Conservation (phyloP, 495 filamentous ascomycete genomes). For the Penicillium salamii region DNA sequence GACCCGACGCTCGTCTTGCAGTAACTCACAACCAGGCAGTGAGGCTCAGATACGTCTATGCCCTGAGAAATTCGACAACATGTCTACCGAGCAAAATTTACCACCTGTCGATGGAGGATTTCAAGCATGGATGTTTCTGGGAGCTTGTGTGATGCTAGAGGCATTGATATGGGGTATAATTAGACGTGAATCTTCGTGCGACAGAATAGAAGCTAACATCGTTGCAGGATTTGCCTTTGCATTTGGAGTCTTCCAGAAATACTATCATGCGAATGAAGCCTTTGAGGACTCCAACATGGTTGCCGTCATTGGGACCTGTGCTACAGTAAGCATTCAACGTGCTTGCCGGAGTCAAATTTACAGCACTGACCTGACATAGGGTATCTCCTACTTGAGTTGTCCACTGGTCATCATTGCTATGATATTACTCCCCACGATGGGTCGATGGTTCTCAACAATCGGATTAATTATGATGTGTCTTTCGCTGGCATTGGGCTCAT, state of each 20-base stretch:
- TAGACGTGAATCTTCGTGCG: background rate
- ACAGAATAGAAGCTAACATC: background rate
- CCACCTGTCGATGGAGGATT: conserved; percentile 7
- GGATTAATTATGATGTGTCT: conserved; percentile 31
- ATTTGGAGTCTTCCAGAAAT: conserved; percentile 32
- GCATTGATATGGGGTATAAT: conserved; percentile 9
- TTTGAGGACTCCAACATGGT: conserved; percentile 34
- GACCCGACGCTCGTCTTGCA: conserved; percentile 1
- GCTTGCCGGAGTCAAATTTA: background rate
- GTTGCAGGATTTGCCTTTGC: conserved; percentile 21
- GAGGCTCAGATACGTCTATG: conserved; percentile 3
- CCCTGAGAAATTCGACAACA: conserved; percentile 3
- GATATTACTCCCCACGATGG: conserved; percentile 20
- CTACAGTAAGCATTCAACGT: conserved; percentile 25
- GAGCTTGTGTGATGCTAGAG: conserved; percentile 9
- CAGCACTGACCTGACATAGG: conserved; percentile 9
- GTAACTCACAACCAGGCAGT: background rate
- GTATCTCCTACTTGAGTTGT: conserved; percentile 20
- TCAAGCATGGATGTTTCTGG: conserved; percentile 12
- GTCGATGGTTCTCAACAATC: conserved; percentile 15
- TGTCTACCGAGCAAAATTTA: background rate
- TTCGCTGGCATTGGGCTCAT: conserved; percentile 44
- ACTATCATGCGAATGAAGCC: conserved; percentile 17
- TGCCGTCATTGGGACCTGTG: conserved; percentile 51
- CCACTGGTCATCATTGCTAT: conserved; percentile 15